A percentile compares a stretch with the other conserved stretches of the same genome.
Conservation (phyloP, 164 flowering plant genomes). For the Vitis vinifera region DNA sequence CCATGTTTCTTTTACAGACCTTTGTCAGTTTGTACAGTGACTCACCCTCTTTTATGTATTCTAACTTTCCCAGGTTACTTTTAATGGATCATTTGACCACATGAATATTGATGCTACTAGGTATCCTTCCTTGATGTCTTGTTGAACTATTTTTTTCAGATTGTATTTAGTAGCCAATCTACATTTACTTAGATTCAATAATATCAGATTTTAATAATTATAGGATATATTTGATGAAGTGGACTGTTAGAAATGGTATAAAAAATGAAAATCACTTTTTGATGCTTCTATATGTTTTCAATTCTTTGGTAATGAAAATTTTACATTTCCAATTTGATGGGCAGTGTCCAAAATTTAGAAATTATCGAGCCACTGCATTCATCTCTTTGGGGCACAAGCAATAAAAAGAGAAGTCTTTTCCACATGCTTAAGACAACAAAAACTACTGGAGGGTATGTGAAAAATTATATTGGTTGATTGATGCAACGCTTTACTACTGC, state of each 20-base stretch:
- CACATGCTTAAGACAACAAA: conserved; percentile 93
- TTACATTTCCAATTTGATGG: conserved; percentile 11
- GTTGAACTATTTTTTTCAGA: not conserved
- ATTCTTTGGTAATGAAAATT: not conserved
- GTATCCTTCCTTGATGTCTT: conserved; percentile 30
- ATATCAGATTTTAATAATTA: too few relatives aligned
- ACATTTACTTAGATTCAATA: too few relatives aligned
- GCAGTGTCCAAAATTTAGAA: conserved; percentile 94
- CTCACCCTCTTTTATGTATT: not conserved
- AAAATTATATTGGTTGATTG: not conserved
- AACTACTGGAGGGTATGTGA: conserved; percentile 86
- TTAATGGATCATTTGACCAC: conserved; percentile 97
- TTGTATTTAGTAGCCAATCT: not conserved
- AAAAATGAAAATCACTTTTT: not conserved
- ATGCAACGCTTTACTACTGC: conserved; percentile 1
- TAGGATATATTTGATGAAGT: too few relatives aligned
- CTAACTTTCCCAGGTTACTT: conserved; percentile 71
- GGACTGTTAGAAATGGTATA: too few relatives aligned
- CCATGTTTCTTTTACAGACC: not conserved
- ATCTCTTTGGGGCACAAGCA: conserved; percentile 70
- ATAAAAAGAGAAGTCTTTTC: conserved; percentile 88
- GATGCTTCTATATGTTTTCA: not conserved
- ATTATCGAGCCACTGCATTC: conserved; percentile 86
- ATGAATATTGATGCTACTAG: conserved; percentile 98
- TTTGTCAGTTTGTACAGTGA: too few relatives aligned